Percentiles rank a stretch among this genome's conserved stretches.
phyloP scores from a whole-genome alignment of 2,329 filamentous ascomycete genomes.

The Endoconidiophora polonica region DNA sequence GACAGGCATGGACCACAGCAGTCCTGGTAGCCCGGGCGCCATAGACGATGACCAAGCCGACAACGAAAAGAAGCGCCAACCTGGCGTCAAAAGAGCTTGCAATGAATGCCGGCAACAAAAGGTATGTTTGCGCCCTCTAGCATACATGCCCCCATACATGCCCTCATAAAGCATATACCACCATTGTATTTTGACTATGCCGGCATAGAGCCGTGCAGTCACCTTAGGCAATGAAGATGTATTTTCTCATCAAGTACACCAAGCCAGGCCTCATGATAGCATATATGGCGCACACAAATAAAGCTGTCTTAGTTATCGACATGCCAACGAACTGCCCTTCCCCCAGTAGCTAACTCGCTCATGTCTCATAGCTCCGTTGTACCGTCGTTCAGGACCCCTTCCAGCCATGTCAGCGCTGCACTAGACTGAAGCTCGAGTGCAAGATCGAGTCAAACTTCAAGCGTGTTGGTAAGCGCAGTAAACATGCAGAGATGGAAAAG shows the following conservation, averaged over 20 bases:
- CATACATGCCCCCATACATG: background rate
- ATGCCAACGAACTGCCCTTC: background rate
- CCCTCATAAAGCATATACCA: background rate
- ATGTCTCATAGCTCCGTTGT: conserved; percentile 48
- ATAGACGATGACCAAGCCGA: conserved; percentile 40
- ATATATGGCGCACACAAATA: background rate
- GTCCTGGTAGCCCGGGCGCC: conserved; percentile 40
- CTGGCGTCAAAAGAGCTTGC: conserved; percentile 61
- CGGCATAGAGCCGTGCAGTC: background rate
- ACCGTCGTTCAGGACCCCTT: conserved; percentile 72
- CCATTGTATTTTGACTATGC: background rate
- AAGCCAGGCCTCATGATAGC: background rate
- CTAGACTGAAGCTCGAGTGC: conserved; percentile 64
- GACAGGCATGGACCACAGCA: conserved; percentile 35
- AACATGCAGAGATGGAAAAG: conserved; percentile 75
- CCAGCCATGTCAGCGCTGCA: conserved; percentile 59
- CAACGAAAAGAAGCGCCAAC: conserved; percentile 45
- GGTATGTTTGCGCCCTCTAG: conserved; percentile 31
- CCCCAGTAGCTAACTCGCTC: background rate
- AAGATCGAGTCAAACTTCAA: conserved; percentile 83
- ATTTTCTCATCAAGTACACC: background rate
- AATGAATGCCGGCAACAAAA: conserved; percentile 79
- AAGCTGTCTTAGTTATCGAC: background rate
- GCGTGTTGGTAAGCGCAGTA: conserved; percentile 63
- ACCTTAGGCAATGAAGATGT: background rate